Evolutionary conservation across 176 grass and related monocot genomes (phyloP), one percentile per base, ranked within the genome.

Genomic region (Zizania latifolia): DNA sequence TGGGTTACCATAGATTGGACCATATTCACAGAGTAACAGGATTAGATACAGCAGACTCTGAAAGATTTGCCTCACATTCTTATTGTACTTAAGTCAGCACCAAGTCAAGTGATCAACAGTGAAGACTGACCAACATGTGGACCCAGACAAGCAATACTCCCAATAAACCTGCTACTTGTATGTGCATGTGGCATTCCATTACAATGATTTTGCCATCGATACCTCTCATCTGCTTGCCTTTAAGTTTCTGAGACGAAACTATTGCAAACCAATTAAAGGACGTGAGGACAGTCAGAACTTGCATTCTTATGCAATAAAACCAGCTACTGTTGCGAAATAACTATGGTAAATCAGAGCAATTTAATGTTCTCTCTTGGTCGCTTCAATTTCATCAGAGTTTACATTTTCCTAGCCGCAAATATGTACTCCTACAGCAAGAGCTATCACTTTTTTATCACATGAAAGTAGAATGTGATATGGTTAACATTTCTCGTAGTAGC

Each of bases 121-220:
- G 48, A 65, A 82, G 22, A 65, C 17, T 87, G 48, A 33, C 8
- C 35, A 16, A 64, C 56, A 76, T 57, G 28, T 28, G 31, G 54
- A 71, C 23, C 62, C 51, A 76, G 22, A 30, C 30, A 61, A 70
- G 58, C 26, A 46, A 71, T 46, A 62, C 66, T 33, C 28, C 39
- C 28, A 58, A 58, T 58, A 68, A 30, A 81, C 37, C 69, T 78
- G 23, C 39, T 54, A 74, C 40, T 69, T 7, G 39, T 73, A 37
- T 35, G 54, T 70, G 55, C 73, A 82, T 46, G 46, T 78, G 33
- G 74, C 75, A 78, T 68, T 67, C 67, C 67, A 56, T 46, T 33
- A 78, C 65, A 50, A 82, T 87, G 79, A 83, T 83, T 83, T 83
- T 32, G 74, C 68, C 10, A 78, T 83, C 60, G 68, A 83, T 71